Conservation (phyloP, 2,329 filamentous ascomycete genomes). For the Botrytis sinoallii region DNA sequence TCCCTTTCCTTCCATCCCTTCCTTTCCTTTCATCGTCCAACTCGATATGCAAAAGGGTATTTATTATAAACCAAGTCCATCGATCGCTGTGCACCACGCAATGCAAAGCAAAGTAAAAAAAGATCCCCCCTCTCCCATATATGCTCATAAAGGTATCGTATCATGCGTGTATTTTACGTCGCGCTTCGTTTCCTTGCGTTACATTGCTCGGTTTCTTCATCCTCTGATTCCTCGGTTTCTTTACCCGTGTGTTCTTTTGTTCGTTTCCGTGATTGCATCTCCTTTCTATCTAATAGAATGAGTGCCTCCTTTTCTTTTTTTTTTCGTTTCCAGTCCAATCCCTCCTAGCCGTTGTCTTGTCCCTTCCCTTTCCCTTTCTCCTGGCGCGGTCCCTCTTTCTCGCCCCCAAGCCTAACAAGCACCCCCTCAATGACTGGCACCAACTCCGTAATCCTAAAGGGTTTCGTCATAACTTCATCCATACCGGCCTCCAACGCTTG, state of each 20-base stretch:
- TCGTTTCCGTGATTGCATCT: too few relatives aligned
- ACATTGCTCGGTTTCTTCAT: background rate
- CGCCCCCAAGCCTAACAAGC: background rate
- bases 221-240: background rate
- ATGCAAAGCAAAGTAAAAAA: background rate
- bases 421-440: conserved; percentile 1
- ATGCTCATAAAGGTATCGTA: background rate
- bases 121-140: background rate
- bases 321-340: background rate
- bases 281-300: background rate
- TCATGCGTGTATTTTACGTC: background rate
- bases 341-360: too few relatives aligned
- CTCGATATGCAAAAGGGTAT: background rate
- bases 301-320: background rate
- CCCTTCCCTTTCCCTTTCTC: background rate
- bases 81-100: background rate
- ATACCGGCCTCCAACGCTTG: conserved; percentile 70
- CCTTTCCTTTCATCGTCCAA: background rate
- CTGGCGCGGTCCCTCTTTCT: background rate
- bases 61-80: background rate
- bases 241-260: background rate
- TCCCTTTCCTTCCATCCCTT: too few relatives aligned
- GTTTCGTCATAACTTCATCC: conserved; percentile 75
- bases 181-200: background rate
- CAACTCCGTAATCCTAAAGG: conserved; percentile 47